A percentile compares a stretch with the other conserved stretches of the same genome.
phyloP scores from a whole-genome alignment of 805 yeast genomes.

The Candida easanensis region DNA sequence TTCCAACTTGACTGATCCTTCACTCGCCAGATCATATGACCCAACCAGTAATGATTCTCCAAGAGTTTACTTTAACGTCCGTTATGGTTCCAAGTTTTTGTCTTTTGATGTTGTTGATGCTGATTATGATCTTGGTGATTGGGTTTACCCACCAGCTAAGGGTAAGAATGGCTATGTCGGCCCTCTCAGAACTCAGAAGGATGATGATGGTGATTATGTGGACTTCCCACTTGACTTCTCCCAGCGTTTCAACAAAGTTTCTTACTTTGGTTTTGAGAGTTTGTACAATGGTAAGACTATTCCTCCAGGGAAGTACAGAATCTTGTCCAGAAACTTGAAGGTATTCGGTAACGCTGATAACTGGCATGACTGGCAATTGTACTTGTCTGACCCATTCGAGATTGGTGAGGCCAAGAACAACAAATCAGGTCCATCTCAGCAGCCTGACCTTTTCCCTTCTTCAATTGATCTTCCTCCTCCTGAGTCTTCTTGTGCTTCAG shows the following conservation, averaged over 20 bases:
- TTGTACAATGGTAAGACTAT: conserved; percentile 13
- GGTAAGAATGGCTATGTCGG: conserved; percentile 13
- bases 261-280: conserved; percentile 4
- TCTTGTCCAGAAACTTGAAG: conserved; percentile 10
- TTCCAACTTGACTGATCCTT: conserved; percentile 8
- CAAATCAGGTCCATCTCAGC: too few relatives aligned
- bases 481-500: too few relatives aligned
- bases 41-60: conserved; percentile 6
- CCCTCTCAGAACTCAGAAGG: conserved; percentile 2
- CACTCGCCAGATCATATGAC: neutral
- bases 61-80: conserved; percentile 6
- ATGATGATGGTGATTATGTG: neutral
- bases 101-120: conserved; percentile 16
- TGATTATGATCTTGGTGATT: conserved; percentile 10
- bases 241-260: neutral
- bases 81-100: conserved; percentile 8
- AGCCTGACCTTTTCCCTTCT: too few relatives aligned
- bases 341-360: conserved; percentile 9
- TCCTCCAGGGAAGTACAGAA: conserved; percentile 15
- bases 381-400: conserved; percentile 8
- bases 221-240: conserved; percentile 7
- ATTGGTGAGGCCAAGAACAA: conserved; percentile 1
- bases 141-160: conserved; percentile 7
- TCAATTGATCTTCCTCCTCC: too few relatives aligned
- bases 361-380: conserved; percentile 11